A percentile compares a stretch with the other conserved stretches of the same genome.
Evolutionary conservation across 352 stramenopile species (phyloP).

Genomic region (Phytophthora hibernalis): DNA sequence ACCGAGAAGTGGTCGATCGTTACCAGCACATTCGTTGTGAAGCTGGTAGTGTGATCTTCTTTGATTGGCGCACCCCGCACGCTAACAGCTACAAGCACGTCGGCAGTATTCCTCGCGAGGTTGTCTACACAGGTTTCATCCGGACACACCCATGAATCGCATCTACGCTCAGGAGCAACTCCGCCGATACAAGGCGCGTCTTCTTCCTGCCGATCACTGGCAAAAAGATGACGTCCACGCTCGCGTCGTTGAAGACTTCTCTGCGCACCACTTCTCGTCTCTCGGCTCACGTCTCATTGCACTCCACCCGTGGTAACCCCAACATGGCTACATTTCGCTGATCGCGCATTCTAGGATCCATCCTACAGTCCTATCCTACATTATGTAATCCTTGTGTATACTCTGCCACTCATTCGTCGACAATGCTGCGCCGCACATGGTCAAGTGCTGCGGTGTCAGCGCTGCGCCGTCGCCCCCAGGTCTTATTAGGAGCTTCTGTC

Average conservation of each 20-base stretch:
- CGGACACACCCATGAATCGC: slow-evolving; percentile 72
- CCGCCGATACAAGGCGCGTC: slow-evolving; percentile 62
- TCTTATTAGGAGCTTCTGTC: not conserved
- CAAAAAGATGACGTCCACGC: slow-evolving; percentile 70
- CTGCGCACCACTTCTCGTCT: slow-evolving; percentile 65
- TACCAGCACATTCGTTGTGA: slow-evolving; percentile 70
- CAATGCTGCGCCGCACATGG: slow-evolving; percentile 33
- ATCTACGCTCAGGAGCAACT: slow-evolving; percentile 78
- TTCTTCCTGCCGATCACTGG: slow-evolving; percentile 82
- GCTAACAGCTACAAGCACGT: slow-evolving; percentile 89
- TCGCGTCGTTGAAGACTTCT: slow-evolving; percentile 68
- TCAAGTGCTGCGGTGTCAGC: slow-evolving; percentile 3
- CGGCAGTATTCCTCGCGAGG: slow-evolving; percentile 62
- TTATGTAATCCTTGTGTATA: slow-evolving; percentile 26
- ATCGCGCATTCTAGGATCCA: slow-evolving; percentile 8
- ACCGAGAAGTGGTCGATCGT: slow-evolving; percentile 74
- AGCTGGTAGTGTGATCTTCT: slow-evolving; percentile 87
- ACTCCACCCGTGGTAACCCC: slow-evolving; percentile 59
- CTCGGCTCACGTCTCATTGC: slow-evolving; percentile 74
- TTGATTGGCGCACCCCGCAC: slow-evolving; percentile 89
- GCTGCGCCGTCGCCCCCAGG: slow-evolving; percentile 15
- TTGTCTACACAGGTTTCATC: slow-evolving; percentile 90
- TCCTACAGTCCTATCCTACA: slow-evolving; percentile 13
- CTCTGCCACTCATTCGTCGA: slow-evolving; percentile 20
- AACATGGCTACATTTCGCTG: slow-evolving; percentile 32